Evolutionary conservation across 306 rosid genomes (phyloP).

Genomic region (Phaseolus lunatus): DNA sequence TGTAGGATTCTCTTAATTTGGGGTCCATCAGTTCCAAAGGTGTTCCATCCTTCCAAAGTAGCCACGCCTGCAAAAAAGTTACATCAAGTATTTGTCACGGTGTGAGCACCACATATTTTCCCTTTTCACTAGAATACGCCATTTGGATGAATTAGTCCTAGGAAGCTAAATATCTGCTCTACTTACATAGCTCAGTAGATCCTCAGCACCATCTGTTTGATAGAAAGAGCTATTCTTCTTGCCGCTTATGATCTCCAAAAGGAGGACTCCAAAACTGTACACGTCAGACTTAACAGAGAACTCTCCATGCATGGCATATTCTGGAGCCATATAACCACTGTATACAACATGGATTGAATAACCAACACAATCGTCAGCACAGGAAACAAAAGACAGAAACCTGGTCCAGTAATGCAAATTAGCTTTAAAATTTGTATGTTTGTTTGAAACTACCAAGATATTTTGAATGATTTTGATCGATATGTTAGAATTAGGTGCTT

Average conservation of each 20-base stretch:
- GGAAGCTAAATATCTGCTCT: neutral
- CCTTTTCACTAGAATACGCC: neutral
- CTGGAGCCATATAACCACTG: slow-evolving; percentile 47
- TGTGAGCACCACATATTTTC: slow-evolving; percentile 1
- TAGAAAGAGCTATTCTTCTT: slow-evolving; percentile 46
- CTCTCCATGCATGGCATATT: slow-evolving; percentile 41
- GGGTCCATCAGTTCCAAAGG: slow-evolving; percentile 50
- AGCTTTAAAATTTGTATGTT: neutral
- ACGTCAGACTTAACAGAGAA: slow-evolving; percentile 48
- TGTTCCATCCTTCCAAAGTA: slow-evolving; percentile 48
- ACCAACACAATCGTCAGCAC: neutral
- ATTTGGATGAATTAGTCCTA: neutral
- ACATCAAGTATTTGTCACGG: neutral
- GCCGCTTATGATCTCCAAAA: slow-evolving; percentile 54
- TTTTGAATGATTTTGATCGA: neutral
- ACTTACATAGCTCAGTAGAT: slow-evolving; percentile 52
- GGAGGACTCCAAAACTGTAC: slow-evolving; percentile 48
- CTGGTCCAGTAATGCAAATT: neutral
- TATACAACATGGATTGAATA: neutral
- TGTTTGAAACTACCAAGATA: neutral
- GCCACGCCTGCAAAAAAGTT: slow-evolving; percentile 51
- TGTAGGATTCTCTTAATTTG: slow-evolving; percentile 32
- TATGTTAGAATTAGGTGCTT: slow-evolving; percentile 1
- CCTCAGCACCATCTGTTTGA: slow-evolving; percentile 26
- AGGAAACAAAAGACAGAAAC: neutral